Evolutionary conservation across 805 yeast species (phyloP), one percentile per base, ranked within the genome.

Genomic region (Lipomyces sp.): DNA sequence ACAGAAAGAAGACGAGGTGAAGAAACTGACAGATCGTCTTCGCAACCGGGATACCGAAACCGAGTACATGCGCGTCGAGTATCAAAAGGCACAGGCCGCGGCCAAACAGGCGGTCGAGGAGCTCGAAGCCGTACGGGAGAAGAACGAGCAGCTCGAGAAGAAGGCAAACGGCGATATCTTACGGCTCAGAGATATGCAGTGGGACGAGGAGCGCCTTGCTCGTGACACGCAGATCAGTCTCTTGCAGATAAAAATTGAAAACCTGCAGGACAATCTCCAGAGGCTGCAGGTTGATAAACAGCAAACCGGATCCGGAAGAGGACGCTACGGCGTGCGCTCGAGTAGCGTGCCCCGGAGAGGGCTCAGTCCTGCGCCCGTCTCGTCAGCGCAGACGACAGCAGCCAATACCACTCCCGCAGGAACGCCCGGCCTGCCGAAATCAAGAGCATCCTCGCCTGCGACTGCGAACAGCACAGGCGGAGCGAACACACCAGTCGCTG

Each of bases 11-110:
- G 74, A 74, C 5, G 71, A 74, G 44, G 67, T 83, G 2, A 67
- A 69, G 29, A 72, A 67, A 26, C 66, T 74, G 39, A 66, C 74
- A n/a, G 66, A 70, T 13, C 74, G 74, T 54, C 61, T 76, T 1
- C 74, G 74, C 23, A 72, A 81, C 4, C 73, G 74, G 38, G 65
- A 66, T 1, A 79, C 78, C 32, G 95, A 88, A 60, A 76, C 73
- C 40, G 77, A 71, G 43, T 89, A 85, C 65, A 83, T 62, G 66
- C 61, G 60, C 23, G 53, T 41, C 16, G 65, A 61, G 43, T 62
- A 51, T 45, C 63, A 66, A 41, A 55, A 60, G 43, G 68, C 70
- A 2, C 53, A 65, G 0, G 52, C 56, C 2, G 64, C 69, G 2
- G 65, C 68, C 2, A 61, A 61, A 1, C 66, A 63, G 33, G 64